These are phyloP conservation scores for Candida ponderosae DNA, from an alignment of 805 yeast genomes.

Conservation along the genomic window DNA sequence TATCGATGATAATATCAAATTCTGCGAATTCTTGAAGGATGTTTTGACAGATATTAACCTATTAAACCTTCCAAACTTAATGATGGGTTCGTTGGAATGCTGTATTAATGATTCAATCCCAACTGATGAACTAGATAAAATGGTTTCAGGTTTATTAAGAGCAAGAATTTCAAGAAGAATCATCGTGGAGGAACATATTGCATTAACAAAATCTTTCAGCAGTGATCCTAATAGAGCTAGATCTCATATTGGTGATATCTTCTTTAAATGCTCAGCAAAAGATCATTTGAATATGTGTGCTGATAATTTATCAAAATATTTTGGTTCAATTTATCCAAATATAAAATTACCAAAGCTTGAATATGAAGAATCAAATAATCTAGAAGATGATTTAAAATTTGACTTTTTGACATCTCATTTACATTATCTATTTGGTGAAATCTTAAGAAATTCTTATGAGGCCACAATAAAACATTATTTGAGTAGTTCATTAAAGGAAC, in stretches of 20 bases:
- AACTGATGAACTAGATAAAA: constrained; percentile 54
- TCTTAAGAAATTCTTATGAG: constrained; percentile 76
- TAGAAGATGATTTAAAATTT: constrained; percentile 41
- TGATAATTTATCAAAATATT: constrained; percentile 39
- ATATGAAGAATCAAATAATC: constrained; percentile 58
- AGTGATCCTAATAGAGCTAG: constrained; percentile 37
- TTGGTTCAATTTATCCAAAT: constrained; percentile 43
- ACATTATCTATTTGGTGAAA: constrained; percentile 81
- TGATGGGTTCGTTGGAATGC: constrained; percentile 89
- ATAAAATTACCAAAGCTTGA: constrained; percentile 63
- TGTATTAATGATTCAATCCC: constrained; percentile 53
- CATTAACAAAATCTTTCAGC: constrained; percentile 60
- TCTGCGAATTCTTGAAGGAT: constrained; percentile 55
- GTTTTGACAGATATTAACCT: constrained; percentile 72
- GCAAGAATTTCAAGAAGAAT: constrained; percentile 87
- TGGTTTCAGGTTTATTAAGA: constrained; percentile 71
- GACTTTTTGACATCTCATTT: constrained; percentile 84
- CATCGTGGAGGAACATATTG: constrained; percentile 84
- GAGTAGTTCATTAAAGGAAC: constrained; percentile 26
- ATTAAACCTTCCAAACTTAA: constrained; percentile 74
- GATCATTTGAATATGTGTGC: constrained; percentile 56
- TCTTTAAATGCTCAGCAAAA: constrained; percentile 67
- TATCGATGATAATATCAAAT: constrained; percentile 66
- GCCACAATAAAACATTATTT: constrained; percentile 57
- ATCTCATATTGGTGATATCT: constrained; percentile 67